Percentiles rank a stretch among this genome's conserved stretches.
Conservation (phyloP, 192 early-diverging fungal species). For the Rhizophlyctis rosea region DNA sequence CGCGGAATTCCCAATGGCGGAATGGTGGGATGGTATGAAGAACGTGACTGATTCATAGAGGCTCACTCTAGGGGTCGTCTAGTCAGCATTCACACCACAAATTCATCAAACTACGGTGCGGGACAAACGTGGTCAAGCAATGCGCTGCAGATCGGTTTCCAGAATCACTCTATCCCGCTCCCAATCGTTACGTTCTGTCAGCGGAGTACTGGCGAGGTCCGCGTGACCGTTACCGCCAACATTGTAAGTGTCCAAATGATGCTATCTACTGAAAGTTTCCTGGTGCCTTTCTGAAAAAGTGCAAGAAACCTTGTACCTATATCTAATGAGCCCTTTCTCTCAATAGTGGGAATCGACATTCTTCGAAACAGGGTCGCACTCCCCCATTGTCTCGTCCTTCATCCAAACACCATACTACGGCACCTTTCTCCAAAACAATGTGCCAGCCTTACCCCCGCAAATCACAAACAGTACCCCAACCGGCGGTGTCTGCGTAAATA, state of each 20-base stretch:
- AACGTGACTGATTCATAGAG: not conserved
- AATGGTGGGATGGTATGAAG: not conserved
- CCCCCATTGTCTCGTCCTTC: constrained; percentile 9
- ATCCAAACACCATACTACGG: constrained; percentile 22
- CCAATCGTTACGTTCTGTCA: constrained; percentile 7
- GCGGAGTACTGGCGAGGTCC: constrained; percentile 10
- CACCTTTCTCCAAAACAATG: constrained; percentile 9
- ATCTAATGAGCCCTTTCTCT: too few species aligned
- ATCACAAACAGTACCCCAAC: not conserved
- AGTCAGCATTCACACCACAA: too few species aligned
- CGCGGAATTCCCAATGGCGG: too few species aligned
- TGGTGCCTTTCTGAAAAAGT: too few species aligned
- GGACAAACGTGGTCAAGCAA: too few species aligned
- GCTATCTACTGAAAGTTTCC: too few species aligned
- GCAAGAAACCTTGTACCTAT: too few species aligned
- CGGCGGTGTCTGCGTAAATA: constrained; percentile 9
- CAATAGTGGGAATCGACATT: constrained; percentile 21
- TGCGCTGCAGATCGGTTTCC: too few species aligned
- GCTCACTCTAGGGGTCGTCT: too few species aligned
- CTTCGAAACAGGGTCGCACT: constrained; percentile 23
- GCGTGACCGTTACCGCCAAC: constrained; percentile 13
- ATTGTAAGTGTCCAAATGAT: not conserved
- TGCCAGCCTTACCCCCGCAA: not conserved
- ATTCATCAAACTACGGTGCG: too few species aligned
- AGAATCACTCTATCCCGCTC: constrained; percentile 5